Evolutionary conservation across 148 eudicot species (phyloP).

Genomic region (Cornus controversa): DNA sequence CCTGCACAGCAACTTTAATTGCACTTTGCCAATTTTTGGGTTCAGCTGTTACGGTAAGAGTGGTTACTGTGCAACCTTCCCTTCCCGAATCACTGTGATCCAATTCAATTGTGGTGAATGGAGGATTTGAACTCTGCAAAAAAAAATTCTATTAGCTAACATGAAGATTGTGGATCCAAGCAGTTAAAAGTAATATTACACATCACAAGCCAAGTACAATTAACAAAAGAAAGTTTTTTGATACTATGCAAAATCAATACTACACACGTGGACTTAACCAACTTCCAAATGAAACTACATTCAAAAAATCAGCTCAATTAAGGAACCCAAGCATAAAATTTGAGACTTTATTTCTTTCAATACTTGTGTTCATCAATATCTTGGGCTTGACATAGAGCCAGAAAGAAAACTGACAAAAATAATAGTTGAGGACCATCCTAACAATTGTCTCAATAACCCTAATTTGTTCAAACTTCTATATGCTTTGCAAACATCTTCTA

Average conservation of each 20-base stretch:
- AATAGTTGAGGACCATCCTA: not conserved
- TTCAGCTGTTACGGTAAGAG: conserved; percentile 97
- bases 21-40: conserved; percentile 94
- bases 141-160: conserved; percentile 21
- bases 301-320: not conserved
- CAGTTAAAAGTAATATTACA: not conserved
- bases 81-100: conserved; percentile 99
- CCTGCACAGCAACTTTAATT: conserved; percentile 93
- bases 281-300: not conserved
- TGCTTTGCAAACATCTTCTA: conserved; percentile 2
- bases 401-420: not conserved
- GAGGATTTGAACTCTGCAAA: conserved; percentile 92
- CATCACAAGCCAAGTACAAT: not conserved
- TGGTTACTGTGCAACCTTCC: conserved; percentile 99
- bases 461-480: conserved; percentile 1
- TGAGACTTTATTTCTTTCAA: not conserved
- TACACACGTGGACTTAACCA: not conserved
- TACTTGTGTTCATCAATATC: not conserved
- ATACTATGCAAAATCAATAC: not conserved
- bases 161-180: not conserved
- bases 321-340: not conserved
- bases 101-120: conserved; percentile 93
- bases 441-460: not conserved
- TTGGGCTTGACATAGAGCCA: not conserved
- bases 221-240: not conserved